phyloP scores from a whole-genome alignment of 169 alveolate species.

The Neospora caninum region DNA sequence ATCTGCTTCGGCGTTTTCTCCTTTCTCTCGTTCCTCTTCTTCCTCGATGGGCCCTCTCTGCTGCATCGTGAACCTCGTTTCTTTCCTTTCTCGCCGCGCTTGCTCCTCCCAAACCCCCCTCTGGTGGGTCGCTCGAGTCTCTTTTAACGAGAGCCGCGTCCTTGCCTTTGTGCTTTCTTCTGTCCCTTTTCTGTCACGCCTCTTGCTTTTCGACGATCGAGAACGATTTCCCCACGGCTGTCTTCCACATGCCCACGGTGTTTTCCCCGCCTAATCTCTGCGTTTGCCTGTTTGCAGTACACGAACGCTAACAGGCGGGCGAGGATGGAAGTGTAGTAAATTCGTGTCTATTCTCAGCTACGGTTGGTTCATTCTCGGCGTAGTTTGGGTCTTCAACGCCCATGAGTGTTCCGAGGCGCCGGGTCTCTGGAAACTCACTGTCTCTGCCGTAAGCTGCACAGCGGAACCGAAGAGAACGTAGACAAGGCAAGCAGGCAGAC shows the following conservation, averaged over 20 bases:
- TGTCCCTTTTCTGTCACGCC: neutral
- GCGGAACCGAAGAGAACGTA: neutral
- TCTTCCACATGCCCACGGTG: neutral
- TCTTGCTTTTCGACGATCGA: neutral
- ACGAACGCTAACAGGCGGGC: conserved; percentile 33
- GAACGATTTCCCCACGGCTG: neutral
- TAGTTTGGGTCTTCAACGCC: conserved; percentile 57
- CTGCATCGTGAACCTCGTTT: no score
- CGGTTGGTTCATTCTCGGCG: conserved; percentile 67
- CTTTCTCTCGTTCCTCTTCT: no score
- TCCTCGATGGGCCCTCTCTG: no score
- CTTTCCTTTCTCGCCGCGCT: no score
- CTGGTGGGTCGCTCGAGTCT: no score
- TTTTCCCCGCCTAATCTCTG: neutral
- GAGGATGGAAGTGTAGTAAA: conserved; percentile 57
- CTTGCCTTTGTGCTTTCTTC: neutral
- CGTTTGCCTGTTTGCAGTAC: neutral
- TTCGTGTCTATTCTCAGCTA: conserved; percentile 33
- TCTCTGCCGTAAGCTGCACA: conserved; percentile 49
- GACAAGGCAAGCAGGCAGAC: neutral
- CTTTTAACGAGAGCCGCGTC: no score
- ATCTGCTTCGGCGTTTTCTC: neutral
- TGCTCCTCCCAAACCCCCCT: no score
- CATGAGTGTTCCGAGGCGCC: conserved; percentile 54
- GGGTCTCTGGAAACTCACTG: conserved; percentile 52